A percentile compares a stretch with the other conserved stretches of the same genome.
Conservation (phyloP, 805 yeast species). For the Cyberlindnera petersonii region DNA sequence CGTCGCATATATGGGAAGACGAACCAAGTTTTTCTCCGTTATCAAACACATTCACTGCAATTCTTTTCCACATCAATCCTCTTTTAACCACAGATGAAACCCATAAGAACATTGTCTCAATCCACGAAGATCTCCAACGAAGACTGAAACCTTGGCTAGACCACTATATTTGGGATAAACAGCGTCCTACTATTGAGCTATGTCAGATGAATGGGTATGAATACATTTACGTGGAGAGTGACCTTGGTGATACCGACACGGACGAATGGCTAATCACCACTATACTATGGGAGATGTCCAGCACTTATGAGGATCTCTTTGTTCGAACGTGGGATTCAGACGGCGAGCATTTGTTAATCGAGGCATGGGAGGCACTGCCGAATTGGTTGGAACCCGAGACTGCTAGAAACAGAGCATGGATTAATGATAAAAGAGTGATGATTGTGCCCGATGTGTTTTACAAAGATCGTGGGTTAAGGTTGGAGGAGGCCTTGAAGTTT, state of each 20-base stretch:
- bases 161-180: conserved; percentile 41
- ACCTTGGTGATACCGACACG: conserved; percentile 38
- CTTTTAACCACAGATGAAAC: conserved; percentile 23
- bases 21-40: neutral
- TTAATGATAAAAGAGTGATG: conserved; percentile 38
- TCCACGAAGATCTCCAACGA: conserved; percentile 22
- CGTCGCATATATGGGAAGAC: conserved; percentile 18
- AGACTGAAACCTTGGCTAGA: conserved; percentile 35
- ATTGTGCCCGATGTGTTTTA: conserved; percentile 38
- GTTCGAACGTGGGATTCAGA: conserved; percentile 49
- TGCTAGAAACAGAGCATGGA: conserved; percentile 52
- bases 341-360: conserved; percentile 53
- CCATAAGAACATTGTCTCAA: conserved; percentile 10
- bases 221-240: conserved; percentile 36
- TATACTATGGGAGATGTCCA: conserved; percentile 37
- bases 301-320: conserved; percentile 34
- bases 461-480: conserved; percentile 31
- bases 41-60: conserved; percentile 5
- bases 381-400: conserved; percentile 44
- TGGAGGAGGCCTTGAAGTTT: conserved; percentile 39
- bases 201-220: conserved; percentile 2
- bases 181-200: conserved; percentile 15
- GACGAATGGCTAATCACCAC: conserved; percentile 45
- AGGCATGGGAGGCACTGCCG: conserved; percentile 44
- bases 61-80: conserved; percentile 30